Evolutionary conservation across 2,329 filamentous ascomycete genomes (phyloP).

Genomic region (Clarireedia paspali): DNA sequence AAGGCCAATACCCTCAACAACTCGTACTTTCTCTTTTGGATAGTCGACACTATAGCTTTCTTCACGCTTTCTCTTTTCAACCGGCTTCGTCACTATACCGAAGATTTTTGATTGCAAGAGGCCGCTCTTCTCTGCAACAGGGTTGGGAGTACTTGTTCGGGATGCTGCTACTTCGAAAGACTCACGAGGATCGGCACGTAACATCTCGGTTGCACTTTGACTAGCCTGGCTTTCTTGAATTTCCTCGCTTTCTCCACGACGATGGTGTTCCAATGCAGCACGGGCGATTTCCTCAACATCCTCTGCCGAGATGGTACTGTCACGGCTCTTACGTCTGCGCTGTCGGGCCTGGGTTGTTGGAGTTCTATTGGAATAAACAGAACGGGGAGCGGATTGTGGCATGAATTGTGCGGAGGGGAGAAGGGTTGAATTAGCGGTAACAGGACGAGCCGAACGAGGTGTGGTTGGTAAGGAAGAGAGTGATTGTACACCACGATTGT

Average conservation of each 20-base stretch:
- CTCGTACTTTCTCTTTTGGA: slow-evolving; percentile 41
- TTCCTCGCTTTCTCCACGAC: slow-evolving; percentile 48
- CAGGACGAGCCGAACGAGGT: slow-evolving; percentile 47
- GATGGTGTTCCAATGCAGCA: slow-evolving; percentile 33
- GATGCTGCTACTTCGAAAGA: slow-evolving; percentile 30
- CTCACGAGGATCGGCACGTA: slow-evolving; percentile 48
- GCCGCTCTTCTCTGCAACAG: slow-evolving; percentile 34
- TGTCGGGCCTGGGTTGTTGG: slow-evolving; percentile 37
- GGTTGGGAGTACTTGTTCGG: slow-evolving; percentile 28
- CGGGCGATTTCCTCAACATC: slow-evolving; percentile 47
- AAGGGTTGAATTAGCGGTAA: slow-evolving; percentile 40
- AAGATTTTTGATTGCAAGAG: slow-evolving; percentile 56
- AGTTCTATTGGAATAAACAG: slow-evolving; percentile 28
- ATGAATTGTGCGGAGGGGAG: slow-evolving; percentile 57
- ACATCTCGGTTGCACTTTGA: slow-evolving; percentile 67
- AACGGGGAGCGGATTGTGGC: slow-evolving; percentile 49
- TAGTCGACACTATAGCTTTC: slow-evolving; percentile 11
- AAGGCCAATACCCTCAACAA: slow-evolving; percentile 42
- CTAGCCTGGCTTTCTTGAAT: slow-evolving; percentile 70
- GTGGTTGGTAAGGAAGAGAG: slow-evolving; percentile 79
- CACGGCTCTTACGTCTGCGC: slow-evolving; percentile 60
- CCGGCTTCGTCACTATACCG: slow-evolving; percentile 48
- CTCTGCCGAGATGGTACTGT: slow-evolving; percentile 75
- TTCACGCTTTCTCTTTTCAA: slow-evolving; percentile 30
- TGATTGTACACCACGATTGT: slow-evolving; percentile 71